phyloP scores from a whole-genome alignment of 257 asterid species.

The Asclepias syriaca region DNA sequence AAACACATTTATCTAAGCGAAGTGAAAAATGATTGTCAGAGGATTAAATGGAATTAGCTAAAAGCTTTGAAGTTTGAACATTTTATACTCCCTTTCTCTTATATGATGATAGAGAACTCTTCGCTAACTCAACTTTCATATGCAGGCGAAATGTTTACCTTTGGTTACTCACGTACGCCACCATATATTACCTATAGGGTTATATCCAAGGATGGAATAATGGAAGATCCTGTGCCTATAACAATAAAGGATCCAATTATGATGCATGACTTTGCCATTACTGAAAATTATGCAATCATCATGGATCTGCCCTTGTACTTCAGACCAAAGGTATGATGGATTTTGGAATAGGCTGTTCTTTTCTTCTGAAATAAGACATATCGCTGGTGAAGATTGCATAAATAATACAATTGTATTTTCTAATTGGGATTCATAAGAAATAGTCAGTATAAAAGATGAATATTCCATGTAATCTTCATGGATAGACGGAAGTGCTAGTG shows the following conservation, averaged over 20 bases:
- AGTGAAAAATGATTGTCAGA: neutral
- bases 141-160: constrained; percentile 96
- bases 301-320: constrained; percentile 89
- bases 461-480: neutral
- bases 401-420: neutral
- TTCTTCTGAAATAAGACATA: neutral
- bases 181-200: constrained; percentile 91
- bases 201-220: constrained; percentile 78
- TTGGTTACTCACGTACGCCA: constrained; percentile 69
- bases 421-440: neutral
- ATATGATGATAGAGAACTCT: constrained; percentile 2
- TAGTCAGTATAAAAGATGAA: neutral
- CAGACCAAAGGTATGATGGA: constrained; percentile 64
- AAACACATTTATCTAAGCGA: neutral
- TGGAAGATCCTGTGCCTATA: constrained; percentile 95
- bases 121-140: constrained; percentile 21
- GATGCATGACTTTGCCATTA: constrained; percentile 99
- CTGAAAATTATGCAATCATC: constrained; percentile 89
- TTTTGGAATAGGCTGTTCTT: neutral
- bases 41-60: neutral
- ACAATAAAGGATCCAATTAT: constrained; percentile 73
- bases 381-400: neutral
- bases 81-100: neutral
- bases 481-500: neutral
- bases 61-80: neutral